Base-by-base conservation (phyloP, 768 basidiomycete species). In the Termitomyces titanicus region DNA sequence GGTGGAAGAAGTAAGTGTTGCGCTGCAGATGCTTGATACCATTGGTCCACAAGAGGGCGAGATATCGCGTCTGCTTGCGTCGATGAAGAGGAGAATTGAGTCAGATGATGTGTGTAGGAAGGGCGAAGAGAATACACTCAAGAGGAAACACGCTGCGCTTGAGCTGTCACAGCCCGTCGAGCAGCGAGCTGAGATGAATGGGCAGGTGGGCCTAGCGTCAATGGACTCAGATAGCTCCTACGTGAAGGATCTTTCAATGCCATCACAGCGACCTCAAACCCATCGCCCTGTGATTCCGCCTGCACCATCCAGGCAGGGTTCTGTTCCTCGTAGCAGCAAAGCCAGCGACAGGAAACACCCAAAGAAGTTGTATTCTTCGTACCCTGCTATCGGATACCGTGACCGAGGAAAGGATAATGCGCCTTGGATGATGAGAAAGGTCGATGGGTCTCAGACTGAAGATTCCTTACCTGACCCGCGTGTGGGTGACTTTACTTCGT, bases 351-450 rank as follows among this genome's bases (percentile, higher is more conserved):
- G 73, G 48, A 79, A 75, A 52, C 69, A 74, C 35, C 57, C 67
- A 50, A 79, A 78, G 70, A 80, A 75, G 59, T 25, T 9, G 29
- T 29, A 29, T 9, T 4, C 38, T 13, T 59, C 61, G 12, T 76
- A 79, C 44, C 79, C 80, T 15, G 55, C 74, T 22, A 65, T 78
- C 10, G 80, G 81, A 35, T 70, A 80, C 42, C 80, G 82, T 15
- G 67, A 78, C 10, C 74, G 80, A 13, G 72, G 70, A 42, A 74
- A 74, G 56, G 67, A 70, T 7, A 51, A 55, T 29, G 48, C 64
- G 7, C 53, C 59, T 1, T 60, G 60, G 58, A 51, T 56, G 54
- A 49, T 48, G 40, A 59, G 62, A 24, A 54, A 42, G 29, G 18
- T 39, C 31, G 49, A 51, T n/a, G 48, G 31, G 20, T n/a, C 31